Percentiles rank a stretch among this genome's conserved stretches.
These are phyloP conservation scores for Sordaria brevicollis DNA, from an alignment of 495 filamentous ascomycete species.

Conservation along the genomic window DNA sequence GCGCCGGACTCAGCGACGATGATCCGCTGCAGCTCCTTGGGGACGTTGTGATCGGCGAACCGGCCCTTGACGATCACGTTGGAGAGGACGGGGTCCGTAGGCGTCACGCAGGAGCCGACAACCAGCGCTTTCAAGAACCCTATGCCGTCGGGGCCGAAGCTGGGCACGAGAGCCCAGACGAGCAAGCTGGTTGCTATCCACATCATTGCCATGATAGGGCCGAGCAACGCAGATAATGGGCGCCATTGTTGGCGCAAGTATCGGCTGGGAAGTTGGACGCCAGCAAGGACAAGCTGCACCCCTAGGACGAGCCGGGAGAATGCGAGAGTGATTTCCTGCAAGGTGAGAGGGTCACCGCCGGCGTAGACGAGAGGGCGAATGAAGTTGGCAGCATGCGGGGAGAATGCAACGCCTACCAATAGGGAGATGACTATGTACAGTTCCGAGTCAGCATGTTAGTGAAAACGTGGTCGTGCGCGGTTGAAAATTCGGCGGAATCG, in stretches of 20 bases:
- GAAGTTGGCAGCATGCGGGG: slow-evolving; percentile 66
- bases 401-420: slow-evolving; percentile 67
- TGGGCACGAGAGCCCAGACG: slow-evolving; percentile 68
- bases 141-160: slow-evolving; percentile 26
- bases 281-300: slow-evolving; percentile 82
- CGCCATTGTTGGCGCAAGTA: slow-evolving; percentile 78
- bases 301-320: slow-evolving; percentile 85
- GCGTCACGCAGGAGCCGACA: slow-evolving; percentile 76
- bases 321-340: slow-evolving; percentile 50
- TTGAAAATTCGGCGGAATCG: neutral
- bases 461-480: neutral
- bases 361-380: slow-evolving; percentile 71
- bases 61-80: slow-evolving; percentile 90
- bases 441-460: neutral
- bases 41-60: slow-evolving; percentile 85
- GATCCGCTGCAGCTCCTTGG: slow-evolving; percentile 69
- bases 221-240: slow-evolving; percentile 62
- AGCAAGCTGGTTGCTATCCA: slow-evolving; percentile 76
- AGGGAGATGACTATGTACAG: slow-evolving; percentile 69
- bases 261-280: slow-evolving; percentile 81
- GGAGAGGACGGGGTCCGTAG: slow-evolving; percentile 83
- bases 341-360: slow-evolving; percentile 34
- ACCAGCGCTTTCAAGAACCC: slow-evolving; percentile 68
- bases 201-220: slow-evolving; percentile 81
- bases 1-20: slow-evolving; percentile 86